A percentile compares a stretch with the other conserved stretches of the same genome.
Conservation (phyloP, 805 yeast genomes). For the Ogataea nitratoaversa region DNA sequence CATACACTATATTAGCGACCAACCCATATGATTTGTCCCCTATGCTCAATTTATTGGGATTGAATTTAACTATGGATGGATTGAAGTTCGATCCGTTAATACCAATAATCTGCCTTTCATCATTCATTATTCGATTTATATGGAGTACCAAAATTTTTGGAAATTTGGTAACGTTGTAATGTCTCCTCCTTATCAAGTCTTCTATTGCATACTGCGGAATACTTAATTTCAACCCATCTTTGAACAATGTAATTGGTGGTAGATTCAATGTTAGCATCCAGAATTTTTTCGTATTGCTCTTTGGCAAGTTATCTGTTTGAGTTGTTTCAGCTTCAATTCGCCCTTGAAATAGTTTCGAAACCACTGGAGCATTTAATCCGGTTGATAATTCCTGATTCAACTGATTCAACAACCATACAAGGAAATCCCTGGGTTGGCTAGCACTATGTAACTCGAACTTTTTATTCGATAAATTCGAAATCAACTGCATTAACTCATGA, state of each 20-base stretch:
- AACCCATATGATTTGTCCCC: constrained; percentile 36
- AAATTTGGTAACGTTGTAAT: constrained; percentile 35
- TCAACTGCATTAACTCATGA: constrained; percentile 54
- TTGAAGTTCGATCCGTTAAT: constrained; percentile 40
- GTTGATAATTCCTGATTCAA: constrained; percentile 30
- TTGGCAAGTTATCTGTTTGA: too few species aligned
- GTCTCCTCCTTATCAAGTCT: constrained; percentile 39
- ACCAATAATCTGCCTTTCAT: constrained; percentile 27
- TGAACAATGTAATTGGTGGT: constrained; percentile 55
- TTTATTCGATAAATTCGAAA: constrained; percentile 41
- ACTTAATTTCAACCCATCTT: constrained; percentile 39
- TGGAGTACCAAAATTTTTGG: constrained; percentile 57
- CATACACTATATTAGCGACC: constrained; percentile 45
- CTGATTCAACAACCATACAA: constrained; percentile 56
- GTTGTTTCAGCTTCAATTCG: constrained; percentile 31
- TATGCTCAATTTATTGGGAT: constrained; percentile 32
- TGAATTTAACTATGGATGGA: constrained; percentile 61
- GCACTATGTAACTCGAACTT: constrained; percentile 36
- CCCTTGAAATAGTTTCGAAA: constrained; percentile 50
- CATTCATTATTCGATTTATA: constrained; percentile 51
- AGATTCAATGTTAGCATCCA: constrained; percentile 56
- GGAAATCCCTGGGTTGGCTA: constrained; percentile 51
- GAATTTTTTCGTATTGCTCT: constrained; percentile 31
- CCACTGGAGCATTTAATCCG: constrained; percentile 21
- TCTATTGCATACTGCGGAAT: constrained; percentile 50